Evolutionary conservation across 192 early-diverging fungal genomes (phyloP).

Genomic region (Backusella liffmaniae): DNA sequence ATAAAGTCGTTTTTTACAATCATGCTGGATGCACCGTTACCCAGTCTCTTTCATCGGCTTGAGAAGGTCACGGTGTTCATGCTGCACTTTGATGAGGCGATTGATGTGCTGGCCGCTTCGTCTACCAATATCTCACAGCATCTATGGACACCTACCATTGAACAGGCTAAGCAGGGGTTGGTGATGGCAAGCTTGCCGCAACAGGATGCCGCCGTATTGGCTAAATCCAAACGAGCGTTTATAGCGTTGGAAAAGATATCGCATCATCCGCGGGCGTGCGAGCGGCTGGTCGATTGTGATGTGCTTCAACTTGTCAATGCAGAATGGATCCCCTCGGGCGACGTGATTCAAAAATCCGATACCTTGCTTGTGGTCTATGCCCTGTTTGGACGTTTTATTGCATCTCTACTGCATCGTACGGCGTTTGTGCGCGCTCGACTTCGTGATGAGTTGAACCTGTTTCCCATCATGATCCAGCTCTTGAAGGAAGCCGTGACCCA

Average conservation of each 20-base stretch:
- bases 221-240: constrained; percentile 13
- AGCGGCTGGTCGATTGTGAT: constrained; percentile 6
- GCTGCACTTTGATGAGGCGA: constrained; percentile 6
- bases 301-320: neutral
- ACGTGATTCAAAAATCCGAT: neutral
- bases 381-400: neutral
- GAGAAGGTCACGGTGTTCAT: neutral
- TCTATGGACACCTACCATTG: constrained; percentile 12
- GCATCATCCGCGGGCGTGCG: constrained; percentile 8
- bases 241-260: neutral
- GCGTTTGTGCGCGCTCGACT: constrained; percentile 11
- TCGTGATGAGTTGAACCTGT: neutral
- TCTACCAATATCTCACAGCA: neutral
- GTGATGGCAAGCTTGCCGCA: neutral
- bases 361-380: neutral
- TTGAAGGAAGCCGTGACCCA: neutral
- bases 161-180: neutral
- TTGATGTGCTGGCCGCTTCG: neutral
- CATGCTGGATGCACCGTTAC: neutral
- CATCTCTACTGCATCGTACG: neutral
- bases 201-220: neutral
- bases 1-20: neutral
- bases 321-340: neutral
- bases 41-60: neutral
- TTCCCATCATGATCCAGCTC: constrained; percentile 6